These are phyloP conservation scores for Kuraishia ogatae DNA, from an alignment of 805 yeast genomes.

Conservation along the genomic window DNA sequence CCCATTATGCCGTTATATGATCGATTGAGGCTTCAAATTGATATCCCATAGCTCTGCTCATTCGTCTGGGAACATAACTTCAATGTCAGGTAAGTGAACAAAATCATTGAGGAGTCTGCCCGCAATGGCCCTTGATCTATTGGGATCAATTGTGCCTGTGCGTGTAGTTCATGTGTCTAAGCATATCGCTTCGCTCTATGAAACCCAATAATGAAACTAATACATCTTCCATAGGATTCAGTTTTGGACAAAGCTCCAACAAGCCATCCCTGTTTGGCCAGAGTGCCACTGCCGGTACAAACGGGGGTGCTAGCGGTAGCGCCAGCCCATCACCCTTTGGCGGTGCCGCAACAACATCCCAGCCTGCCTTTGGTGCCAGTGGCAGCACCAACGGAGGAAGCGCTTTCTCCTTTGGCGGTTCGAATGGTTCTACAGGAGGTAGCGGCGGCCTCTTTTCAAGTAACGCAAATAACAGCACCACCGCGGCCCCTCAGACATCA, in stretches of 20 bases:
- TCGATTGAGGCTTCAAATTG: background rate
- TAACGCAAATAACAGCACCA: slow-evolving; percentile 3
- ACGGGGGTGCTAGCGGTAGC: slow-evolving; percentile 5
- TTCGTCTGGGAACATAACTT: background rate
- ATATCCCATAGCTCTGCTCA: background rate
- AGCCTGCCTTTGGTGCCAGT: slow-evolving; percentile 9
- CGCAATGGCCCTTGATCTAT: slow-evolving; percentile 5
- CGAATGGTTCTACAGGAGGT: slow-evolving; percentile 4
- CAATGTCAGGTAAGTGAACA: background rate
- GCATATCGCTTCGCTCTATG: too few relatives aligned
- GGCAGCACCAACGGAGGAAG: slow-evolving; percentile 3
- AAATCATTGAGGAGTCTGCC: background rate
- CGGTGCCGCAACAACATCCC: slow-evolving; percentile 9
- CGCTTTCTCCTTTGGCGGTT: slow-evolving; percentile 8
- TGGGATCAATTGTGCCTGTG: background rate
- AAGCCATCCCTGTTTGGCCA: slow-evolving; percentile 8
- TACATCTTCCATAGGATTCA: background rate
- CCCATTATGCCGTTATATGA: background rate
- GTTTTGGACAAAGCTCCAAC: slow-evolving; percentile 7
- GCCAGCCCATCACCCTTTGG: slow-evolving; percentile 5
- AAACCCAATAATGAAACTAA: too few relatives aligned
- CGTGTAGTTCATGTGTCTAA: too few relatives aligned
- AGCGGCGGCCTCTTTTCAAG: slow-evolving; percentile 2
- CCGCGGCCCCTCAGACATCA: slow-evolving; percentile 6
- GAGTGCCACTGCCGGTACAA: slow-evolving; percentile 7